phyloP scores from a whole-genome alignment of 306 rosid species.

The Casuarina equisetifolia region DNA sequence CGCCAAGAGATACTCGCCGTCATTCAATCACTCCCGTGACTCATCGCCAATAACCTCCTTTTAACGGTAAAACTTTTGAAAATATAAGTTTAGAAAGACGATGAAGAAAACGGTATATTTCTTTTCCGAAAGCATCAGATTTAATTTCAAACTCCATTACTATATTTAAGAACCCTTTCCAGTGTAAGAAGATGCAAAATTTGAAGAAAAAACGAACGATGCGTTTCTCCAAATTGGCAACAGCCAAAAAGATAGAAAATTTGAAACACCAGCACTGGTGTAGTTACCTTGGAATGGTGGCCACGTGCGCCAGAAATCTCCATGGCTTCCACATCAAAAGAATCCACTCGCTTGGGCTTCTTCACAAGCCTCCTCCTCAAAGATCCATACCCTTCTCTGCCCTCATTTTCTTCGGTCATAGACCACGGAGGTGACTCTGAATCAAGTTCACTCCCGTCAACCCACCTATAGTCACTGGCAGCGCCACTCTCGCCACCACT shows the following conservation, averaged over 20 bases:
- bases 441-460: slow-evolving; percentile 83
- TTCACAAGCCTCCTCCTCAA: slow-evolving; percentile 74
- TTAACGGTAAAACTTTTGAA: no score
- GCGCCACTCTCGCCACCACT: slow-evolving; percentile 40
- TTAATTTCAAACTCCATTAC: background rate
- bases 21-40: background rate
- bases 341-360: slow-evolving; percentile 81
- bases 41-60: background rate
- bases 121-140: background rate
- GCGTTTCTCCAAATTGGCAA: background rate
- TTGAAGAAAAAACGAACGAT: background rate
- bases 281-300: slow-evolving; percentile 54
- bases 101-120: background rate
- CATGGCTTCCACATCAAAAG: slow-evolving; percentile 93
- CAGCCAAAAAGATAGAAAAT: background rate
- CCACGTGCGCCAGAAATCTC: slow-evolving; percentile 62
- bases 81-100: no score
- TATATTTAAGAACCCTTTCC: background rate
- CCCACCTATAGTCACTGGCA: slow-evolving; percentile 75
- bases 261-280: background rate
- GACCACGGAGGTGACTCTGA: slow-evolving; percentile 57
- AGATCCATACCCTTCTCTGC: slow-evolving; percentile 59
- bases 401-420: slow-evolving; percentile 33
- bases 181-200: background rate
- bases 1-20: background rate